Evolutionary conservation across 208 protist species (phyloP).

Genomic region (Trypanosoma avium): DNA sequence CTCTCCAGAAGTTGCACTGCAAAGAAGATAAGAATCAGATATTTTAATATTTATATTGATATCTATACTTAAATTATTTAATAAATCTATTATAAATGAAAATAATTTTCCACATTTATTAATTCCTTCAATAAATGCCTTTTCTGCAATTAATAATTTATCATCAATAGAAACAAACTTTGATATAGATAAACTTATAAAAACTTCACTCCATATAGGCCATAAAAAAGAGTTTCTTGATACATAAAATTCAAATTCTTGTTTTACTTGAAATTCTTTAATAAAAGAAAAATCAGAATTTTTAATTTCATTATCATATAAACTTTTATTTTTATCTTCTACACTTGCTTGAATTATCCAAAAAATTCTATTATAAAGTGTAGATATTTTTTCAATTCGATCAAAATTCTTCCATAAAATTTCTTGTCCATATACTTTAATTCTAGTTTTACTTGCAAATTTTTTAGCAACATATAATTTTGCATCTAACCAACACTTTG

Average conservation of each 20-base stretch:
- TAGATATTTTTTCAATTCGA: slow-evolving; percentile 3
- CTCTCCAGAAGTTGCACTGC: slow-evolving; percentile 22
- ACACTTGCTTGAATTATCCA: slow-evolving; percentile 17
- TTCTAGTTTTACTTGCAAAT: slow-evolving; percentile 15
- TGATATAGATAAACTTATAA: slow-evolving; percentile 1
- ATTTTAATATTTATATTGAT: not conserved
- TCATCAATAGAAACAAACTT: not conserved
- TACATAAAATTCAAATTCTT: not conserved
- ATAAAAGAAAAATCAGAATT: not conserved
- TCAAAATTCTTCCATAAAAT: slow-evolving; percentile 17
- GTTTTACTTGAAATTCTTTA: not conserved
- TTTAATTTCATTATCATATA: not conserved
- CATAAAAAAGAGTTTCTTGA: slow-evolving; percentile 15
- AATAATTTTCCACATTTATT: not conserved
- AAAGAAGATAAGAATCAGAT: slow-evolving; percentile 16
- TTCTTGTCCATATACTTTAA: slow-evolving; percentile 15
- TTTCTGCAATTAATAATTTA: not conserved
- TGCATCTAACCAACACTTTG: slow-evolving; percentile 24
- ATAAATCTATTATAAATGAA: slow-evolving; percentile 4
- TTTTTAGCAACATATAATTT: slow-evolving; percentile 24
- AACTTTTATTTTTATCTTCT: not conserved
- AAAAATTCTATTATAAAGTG: slow-evolving; percentile 6
- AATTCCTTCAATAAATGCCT: slow-evolving; percentile 11
- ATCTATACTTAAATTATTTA: not conserved
- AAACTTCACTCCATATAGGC: slow-evolving; percentile 19